A percentile compares a stretch with the other conserved stretches of the same genome.
Conservation (phyloP, 331 rosid species). For the Acacia pycnantha region DNA sequence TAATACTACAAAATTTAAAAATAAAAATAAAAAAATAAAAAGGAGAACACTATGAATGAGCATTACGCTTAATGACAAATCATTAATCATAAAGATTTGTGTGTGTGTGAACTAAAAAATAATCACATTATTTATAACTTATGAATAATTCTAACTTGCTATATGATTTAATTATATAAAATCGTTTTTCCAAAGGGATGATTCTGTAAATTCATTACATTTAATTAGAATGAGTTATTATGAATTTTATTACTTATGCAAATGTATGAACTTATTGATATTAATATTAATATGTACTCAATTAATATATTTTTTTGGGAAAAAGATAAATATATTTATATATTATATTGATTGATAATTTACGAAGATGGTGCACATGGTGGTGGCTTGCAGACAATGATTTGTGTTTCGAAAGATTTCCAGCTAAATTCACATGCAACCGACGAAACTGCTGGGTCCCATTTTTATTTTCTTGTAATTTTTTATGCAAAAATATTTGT, state of each 20-base stretch:
- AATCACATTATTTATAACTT: too few relatives aligned
- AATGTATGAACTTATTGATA: not conserved
- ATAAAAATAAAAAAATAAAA: too few relatives aligned
- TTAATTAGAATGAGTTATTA: not conserved
- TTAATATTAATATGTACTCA: not conserved
- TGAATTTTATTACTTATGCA: not conserved
- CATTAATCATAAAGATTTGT: not conserved
- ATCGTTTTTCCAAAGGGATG: not conserved
- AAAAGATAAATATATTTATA: too few relatives aligned
- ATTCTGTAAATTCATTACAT: not conserved
- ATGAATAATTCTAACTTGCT: not conserved
- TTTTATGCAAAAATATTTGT: not conserved
- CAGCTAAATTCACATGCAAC: slow-evolving; percentile 9
- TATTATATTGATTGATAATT: not conserved
- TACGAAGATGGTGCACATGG: not conserved
- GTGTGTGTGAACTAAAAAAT: not conserved
- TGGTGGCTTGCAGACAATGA: not conserved
- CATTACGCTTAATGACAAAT: not conserved
- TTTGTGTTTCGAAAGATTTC: not conserved
- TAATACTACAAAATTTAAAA: too few relatives aligned
- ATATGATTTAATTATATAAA: not conserved
- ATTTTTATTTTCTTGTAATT: not conserved
- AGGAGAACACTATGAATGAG: not conserved
- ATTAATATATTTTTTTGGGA: not conserved
- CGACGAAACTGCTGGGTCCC: not conserved